Base-by-base conservation (phyloP, 805 yeast genomes). In the Lipomyces yamadae region DNA sequence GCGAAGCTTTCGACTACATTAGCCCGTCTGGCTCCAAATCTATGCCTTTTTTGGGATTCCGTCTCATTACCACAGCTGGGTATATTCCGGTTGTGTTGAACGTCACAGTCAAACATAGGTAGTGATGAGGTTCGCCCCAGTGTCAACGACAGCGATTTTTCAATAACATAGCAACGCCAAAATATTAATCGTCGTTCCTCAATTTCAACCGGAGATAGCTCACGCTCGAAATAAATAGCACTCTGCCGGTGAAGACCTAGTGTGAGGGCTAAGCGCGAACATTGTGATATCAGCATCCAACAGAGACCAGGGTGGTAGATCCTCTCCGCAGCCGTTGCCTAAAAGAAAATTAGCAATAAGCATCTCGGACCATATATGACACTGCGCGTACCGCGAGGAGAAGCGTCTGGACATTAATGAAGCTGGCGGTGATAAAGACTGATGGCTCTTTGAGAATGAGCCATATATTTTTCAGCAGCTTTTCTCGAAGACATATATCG, bases 171-270 rank as follows among this genome's bases (percentile, higher is more conserved):
- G 35, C 55, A 42, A 15, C 35, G n/a, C 68, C 68, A 65, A 18
- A 57, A 65, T 7, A 58, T 29, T 10, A 24, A 29, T 13, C 62
- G 63, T 1, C 63, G 65, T 45, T 65, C 68, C n/a, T 56, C 32
- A 13, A 65, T 39, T 56, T 65, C 68, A 8, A 34, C 48, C 32
- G 29, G 45, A 13, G 63, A 29, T 2, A 65, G 59, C 2, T 60
- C 65, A 13, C 63, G 56, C 29, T 61, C 63, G 55, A 65, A 58
- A 34, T 65, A 62, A 33, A 62, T 55, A 11, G 64, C 61, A 18
- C 58, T 62, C 18, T 48, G 59, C 2, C 68, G 65, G 50, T 65
- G 68, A 18, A 65, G 35, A 3, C 68, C 68, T 1, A 65, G 62
- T 35, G 68, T 45, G 37, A 35, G 60, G 4, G 63, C 68, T 4